Base-by-base conservation (phyloP, 1,139 yeast species). In the Sugiyamaella pinicola region DNA sequence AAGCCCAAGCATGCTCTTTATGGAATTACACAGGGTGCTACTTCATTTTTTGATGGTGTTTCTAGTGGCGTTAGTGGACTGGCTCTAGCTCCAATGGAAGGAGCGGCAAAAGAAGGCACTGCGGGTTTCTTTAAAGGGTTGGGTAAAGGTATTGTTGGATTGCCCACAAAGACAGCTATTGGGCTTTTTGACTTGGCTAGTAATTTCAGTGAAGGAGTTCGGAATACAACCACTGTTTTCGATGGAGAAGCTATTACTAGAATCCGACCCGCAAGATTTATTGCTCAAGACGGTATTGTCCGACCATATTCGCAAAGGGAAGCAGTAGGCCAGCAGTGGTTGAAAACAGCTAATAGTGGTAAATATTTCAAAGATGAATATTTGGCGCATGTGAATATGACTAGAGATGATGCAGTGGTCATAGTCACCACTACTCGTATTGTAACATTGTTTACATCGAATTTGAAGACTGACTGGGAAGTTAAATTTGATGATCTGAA, bases 91-190 rank as follows among this genome's bases (percentile, higher is more conserved):
- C 99, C 99, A 1, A 78, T 88, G 55, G 86, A 87, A 64, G 99
- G 98, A 7, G 96, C 96, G 0, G 77, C 78, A 21, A 76, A 79
- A 52, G 96, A 85, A 44, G 99, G 98, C 9, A 84, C 98, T 0
- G 76, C 83, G 1, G 99, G 99, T 0, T 93, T 95, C 67, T 83
- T 95, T 72, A 88, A 83, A 66, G 99, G 99, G 0, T 69, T 95
- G 8, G 99, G 99, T 6, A 87, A 85, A 64, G 99, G 99, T n/a
- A 68, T 95, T 19, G 82, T 95, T 52, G 99, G 99, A 0, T 73
- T 95, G 37, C 99, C 99, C 0, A 90, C 99, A 0, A 95, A 95
- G 71, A 89, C 99, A 0, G 96, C 97, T 0, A 90, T 93, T 64
- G 99, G 99, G 6, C 69, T 93, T 31, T 85, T 95, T 64, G 99